Evolutionary conservation across 768 basidiomycete genomes (phyloP).

Genomic region (Suillus plorans): DNA sequence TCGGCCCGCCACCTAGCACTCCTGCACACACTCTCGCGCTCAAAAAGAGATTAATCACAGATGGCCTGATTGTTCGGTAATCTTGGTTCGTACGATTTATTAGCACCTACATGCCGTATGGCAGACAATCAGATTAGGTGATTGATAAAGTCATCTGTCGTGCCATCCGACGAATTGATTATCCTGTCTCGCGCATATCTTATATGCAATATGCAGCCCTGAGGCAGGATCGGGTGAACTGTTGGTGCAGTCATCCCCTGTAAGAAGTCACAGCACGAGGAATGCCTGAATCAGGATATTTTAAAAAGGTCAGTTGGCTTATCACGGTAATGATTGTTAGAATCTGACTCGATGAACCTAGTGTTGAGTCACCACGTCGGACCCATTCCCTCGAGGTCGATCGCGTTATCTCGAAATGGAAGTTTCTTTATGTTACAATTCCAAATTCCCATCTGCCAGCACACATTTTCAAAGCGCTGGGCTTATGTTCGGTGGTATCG

Average conservation of each 20-base stretch:
- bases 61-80: not conserved
- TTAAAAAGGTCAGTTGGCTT: not conserved
- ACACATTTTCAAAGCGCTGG: not conserved
- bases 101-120: not conserved
- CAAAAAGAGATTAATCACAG: not conserved
- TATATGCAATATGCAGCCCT: not conserved
- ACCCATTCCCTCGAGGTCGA: not conserved
- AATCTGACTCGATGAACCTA: not conserved
- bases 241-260: not conserved
- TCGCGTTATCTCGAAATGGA: not conserved
- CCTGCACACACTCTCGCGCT: not conserved
- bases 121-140: not conserved
- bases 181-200: not conserved
- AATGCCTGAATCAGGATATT: not conserved
- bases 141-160: not conserved
- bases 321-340: not conserved
- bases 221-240: not conserved
- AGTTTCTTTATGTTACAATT: not conserved
- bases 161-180: not conserved
- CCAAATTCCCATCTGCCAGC: not conserved
- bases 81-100: not conserved
- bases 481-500: not conserved
- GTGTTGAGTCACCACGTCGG: not conserved
- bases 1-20: not conserved
- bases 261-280: not conserved